These are phyloP conservation scores for Balakata baccata DNA, from an alignment of 345 rosid species.

Conservation along the genomic window DNA sequence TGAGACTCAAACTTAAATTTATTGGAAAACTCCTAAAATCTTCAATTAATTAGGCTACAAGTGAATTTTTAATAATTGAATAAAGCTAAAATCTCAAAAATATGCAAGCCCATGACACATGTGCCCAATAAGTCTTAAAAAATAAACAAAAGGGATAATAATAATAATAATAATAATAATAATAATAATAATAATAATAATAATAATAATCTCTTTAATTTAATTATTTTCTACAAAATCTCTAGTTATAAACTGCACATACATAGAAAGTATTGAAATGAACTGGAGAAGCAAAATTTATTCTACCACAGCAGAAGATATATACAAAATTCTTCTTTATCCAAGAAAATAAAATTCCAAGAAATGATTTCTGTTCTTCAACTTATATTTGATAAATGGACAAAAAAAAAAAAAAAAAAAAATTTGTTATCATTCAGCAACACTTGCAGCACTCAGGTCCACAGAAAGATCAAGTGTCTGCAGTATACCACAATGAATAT, in stretches of 20 bases:
- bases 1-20: no score
- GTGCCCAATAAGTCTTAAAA: no score
- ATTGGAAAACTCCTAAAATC: no score
- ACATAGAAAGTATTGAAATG: neutral
- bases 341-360: neutral
- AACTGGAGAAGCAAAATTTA: neutral
- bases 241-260: neutral
- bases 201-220: neutral
- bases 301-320: neutral
- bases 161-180: no score
- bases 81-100: no score
- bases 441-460: conserved; percentile 85
- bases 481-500: conserved; percentile 11
- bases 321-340: neutral
- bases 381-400: neutral
- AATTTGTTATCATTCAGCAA: conserved; percentile 34
- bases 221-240: neutral
- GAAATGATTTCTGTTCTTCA: neutral
- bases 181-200: no score
- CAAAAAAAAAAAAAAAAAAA: no score
- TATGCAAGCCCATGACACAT: no score
- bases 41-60: no score
- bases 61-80: no score
- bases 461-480: conserved; percentile 73
- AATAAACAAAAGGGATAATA: no score